Evolutionary conservation across 73 alveolate genomes (phyloP).

Genomic region (Tetrahymena borealis): DNA sequence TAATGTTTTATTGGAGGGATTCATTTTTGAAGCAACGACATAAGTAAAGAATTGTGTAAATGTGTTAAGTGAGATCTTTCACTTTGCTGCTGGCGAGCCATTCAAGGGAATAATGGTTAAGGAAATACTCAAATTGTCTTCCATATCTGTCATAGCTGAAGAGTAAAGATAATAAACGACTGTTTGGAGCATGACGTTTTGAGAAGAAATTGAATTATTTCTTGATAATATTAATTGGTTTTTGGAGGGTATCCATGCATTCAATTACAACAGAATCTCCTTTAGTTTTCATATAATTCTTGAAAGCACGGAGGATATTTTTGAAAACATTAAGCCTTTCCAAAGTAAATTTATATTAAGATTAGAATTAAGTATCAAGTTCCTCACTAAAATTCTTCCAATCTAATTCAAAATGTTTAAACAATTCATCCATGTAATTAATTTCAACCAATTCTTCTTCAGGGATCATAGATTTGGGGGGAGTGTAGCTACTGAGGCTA

Average conservation of each 20-base stretch:
- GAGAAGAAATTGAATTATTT: background rate
- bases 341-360: background rate
- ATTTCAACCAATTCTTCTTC: background rate
- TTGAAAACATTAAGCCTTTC: background rate
- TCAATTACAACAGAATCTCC: background rate
- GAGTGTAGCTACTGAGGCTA: background rate
- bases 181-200: background rate
- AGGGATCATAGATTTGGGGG: background rate
- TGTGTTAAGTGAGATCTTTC: background rate
- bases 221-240: background rate
- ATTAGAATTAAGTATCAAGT: background rate
- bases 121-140: background rate
- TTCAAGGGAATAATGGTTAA: background rate
- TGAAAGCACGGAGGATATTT: background rate
- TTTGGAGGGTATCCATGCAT: background rate
- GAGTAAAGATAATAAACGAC: background rate
- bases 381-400: background rate
- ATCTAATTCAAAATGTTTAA: background rate
- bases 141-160: background rate
- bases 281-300: background rate
- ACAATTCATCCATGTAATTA: background rate
- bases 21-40: background rate
- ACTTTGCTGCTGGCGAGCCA: background rate
- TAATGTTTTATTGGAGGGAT: background rate
- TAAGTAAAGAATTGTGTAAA: background rate